Conservation (phyloP, 176 grass and related monocot species). For the maize (Zea mays) region Zm-B73-REFERENCE-NAM-5.0 NC_050098.1:197011001-197011500, state of each 20-base stretch:
- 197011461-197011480: not conserved
- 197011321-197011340: not conserved
- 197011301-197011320: not conserved
- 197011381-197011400: not conserved
- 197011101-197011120: not conserved
- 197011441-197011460: not conserved
- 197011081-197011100: not conserved
- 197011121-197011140: not conserved
- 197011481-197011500: not conserved
- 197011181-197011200: slow-evolving; percentile 26
- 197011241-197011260: not conserved
- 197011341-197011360: not conserved
- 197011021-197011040: not conserved
- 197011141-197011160: not conserved
- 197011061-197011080: not conserved
- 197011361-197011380: not conserved
- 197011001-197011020: slow-evolving; percentile 10
- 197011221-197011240: not conserved
- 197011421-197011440: not conserved
- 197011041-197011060: slow-evolving; percentile 2
- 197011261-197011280: not conserved
- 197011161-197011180: not conserved
- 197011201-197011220: not conserved
- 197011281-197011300: not conserved
- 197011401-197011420: not conserved